Base-by-base conservation (phyloP, 352 stramenopile genomes). In the Phytophthora cajani region DNA sequence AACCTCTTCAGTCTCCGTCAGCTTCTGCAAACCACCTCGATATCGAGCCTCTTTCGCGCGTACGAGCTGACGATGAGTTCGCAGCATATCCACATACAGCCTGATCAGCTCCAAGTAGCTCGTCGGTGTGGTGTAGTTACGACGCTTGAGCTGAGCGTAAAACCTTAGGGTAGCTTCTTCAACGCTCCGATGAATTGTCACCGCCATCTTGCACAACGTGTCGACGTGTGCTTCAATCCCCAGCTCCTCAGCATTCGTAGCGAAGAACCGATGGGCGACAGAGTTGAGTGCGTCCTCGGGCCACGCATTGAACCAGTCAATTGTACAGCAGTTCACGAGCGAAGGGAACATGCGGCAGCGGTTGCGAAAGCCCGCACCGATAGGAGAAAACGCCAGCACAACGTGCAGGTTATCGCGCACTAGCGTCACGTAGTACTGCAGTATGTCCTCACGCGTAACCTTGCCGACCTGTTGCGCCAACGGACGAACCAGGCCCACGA, bases 271-370 rank as follows among this genome's bases (percentile, higher is more conserved):
- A 32, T 94, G 80, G 0, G 95, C 95, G 14, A 99, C 95, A 3
- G 88, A 97, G 68, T 91, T 89, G 3, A 99, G 80, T 9, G 96
- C 96, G 55, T 99, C 95, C 64, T 97, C 89, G 0, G 96, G 96
- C 96, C 96, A 99, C 21, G 95, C 89, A 58, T 97, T 97, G 78
- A 98, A 99, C 96, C 96, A 99, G 64, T 99, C 95, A 71, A 99
- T 99, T 47, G 90, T 97, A 58, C 92, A 98, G 78, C 91, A 98
- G 63, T 98, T 98, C 5, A 98, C 93, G 3, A 98, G 80, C 51
- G 93, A 98, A 51, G 94, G 95, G 58, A 98, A 98, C 90, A 97
- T 98, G 12, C 93, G 89, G 62, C 93, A 98, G 0, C 95, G 90
- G 38, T 95, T 97, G 2, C 94, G 85, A 62, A 98, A 98, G n/a